Evolutionary conservation across 2,329 filamentous ascomycete species (phyloP), one percentile per base, ranked within the genome.

Genomic region (Cladophialophora bantiana): DNA sequence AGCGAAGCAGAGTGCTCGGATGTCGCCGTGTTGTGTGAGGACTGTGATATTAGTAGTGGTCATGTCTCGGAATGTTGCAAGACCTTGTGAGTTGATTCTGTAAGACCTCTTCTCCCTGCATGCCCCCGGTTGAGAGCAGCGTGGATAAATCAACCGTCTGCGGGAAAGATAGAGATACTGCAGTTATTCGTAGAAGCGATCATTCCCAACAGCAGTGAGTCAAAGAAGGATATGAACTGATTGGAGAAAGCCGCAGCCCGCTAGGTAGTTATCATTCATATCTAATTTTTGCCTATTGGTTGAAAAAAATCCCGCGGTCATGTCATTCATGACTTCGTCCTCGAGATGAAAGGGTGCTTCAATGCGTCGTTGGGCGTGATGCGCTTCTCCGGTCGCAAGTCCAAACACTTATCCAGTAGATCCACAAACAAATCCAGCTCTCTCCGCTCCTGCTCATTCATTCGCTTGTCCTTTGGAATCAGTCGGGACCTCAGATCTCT

Each of bases 321-420:
- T 50, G 18, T 4, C 18, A 13, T 4, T 50, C 45, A 50, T 26
- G 45, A 20, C 45, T 71, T 73, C 15, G 54, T 56, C 52, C 84
- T 81, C 32, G 80, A 82, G 73, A 98, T 93, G 79, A 98, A 98
- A 0, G 91, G 91, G 82, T 98, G 94, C 75, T 89, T 90, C 73
- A 98, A 82, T 57, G 95, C 95, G 75, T 98, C 94, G 13, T 86
- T 83, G 0, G 95, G 92, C 55, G 91, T 94, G 74, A 95, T 91
- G 69, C 95, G 87, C 83, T 96, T 96, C 77, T 97, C 94, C 0
- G 94, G 93, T 75, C 98, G 97, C 70, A 98, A 85, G 66, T 90
- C 88, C 70, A 99, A 83, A 76, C 94, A 98, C 63, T 91, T 90
- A 75, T 97, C 94, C 65, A 99, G 81, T 57, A 99, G 81, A 78